phyloP scores from a whole-genome alignment of 2,329 filamentous ascomycete genomes.

The Diaporthe eres region DNA sequence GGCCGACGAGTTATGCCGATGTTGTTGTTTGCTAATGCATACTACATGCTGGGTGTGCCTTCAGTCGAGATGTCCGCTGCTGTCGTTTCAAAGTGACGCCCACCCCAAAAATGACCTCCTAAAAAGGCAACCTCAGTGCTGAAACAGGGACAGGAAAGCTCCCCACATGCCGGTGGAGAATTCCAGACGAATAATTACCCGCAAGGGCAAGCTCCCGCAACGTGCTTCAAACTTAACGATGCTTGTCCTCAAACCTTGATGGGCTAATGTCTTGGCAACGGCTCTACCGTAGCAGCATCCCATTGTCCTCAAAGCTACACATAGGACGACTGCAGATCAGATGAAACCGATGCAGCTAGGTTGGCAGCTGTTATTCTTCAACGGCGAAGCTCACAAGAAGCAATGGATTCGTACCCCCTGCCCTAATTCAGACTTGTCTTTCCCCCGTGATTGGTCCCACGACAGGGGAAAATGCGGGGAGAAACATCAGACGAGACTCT shows the following conservation, averaged over 20 bases:
- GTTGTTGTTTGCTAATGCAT: constrained; percentile 1
- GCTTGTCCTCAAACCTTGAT: constrained; percentile 19
- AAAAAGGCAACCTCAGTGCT: constrained; percentile 3
- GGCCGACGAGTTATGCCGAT: constrained; percentile 1
- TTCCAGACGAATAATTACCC: not conserved
- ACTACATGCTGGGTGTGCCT: not conserved
- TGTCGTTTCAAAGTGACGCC: not conserved
- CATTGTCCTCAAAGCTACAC: not conserved
- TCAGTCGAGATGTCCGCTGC: not conserved
- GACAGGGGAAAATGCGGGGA: not conserved
- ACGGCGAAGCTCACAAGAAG: constrained; percentile 9
- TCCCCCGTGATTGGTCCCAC: not conserved
- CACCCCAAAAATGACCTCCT: not conserved
- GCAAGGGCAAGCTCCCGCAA: not conserved
- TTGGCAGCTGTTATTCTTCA: constrained; percentile 1
- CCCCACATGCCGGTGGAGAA: constrained; percentile 5
- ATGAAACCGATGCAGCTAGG: not conserved
- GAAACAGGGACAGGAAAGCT: not conserved
- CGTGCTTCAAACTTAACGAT: constrained; percentile 2
- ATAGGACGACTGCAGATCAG: not conserved
- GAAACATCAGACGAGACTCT: constrained; percentile 6
- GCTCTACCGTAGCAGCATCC: not conserved
- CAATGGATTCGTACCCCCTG: constrained; percentile 14
- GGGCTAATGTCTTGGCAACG: not conserved
- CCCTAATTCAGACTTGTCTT: constrained; percentile 7